A percentile compares a stretch with the other conserved stretches of the same genome.
Evolutionary conservation across 441 rosid species (phyloP).

Genomic region (Erodium moschatum): DNA sequence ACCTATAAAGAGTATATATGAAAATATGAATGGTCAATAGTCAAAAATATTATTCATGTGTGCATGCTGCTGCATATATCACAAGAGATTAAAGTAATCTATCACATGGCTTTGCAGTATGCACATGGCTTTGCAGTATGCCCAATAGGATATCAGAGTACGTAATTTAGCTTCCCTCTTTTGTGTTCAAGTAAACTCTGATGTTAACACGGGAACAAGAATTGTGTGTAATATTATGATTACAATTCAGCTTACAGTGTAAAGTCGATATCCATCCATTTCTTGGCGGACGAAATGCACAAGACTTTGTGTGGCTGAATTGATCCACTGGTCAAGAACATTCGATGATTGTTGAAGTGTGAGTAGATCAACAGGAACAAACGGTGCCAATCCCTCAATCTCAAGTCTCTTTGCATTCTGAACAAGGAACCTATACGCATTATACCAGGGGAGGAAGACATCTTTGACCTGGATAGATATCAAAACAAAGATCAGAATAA

Average conservation of each 20-base stretch:
- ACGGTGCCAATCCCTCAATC: constrained; percentile 64
- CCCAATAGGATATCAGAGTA: background rate
- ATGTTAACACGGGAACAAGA: background rate
- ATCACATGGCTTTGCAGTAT: no score
- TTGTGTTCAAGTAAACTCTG: background rate
- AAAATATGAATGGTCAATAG: background rate
- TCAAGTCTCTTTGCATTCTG: constrained; percentile 98
- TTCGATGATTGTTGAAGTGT: constrained; percentile 64
- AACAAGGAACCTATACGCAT: constrained; percentile 95
- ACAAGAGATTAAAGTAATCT: no score
- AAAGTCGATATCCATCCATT: constrained; percentile 93
- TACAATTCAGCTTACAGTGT: constrained; percentile 54
- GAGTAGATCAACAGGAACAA: constrained; percentile 53
- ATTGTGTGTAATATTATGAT: constrained; percentile 10
- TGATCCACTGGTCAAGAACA: constrained; percentile 97
- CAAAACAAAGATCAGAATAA: constrained; percentile 14
- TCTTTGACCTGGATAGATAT: constrained; percentile 70
- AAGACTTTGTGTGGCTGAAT: constrained; percentile 95
- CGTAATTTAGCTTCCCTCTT: background rate
- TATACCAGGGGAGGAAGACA: constrained; percentile 99
- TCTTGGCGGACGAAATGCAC: constrained; percentile 77
- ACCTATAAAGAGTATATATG: constrained; percentile 41
- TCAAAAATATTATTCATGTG: background rate
- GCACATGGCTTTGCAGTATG: no score
- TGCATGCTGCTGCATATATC: background rate